phyloP scores from a whole-genome alignment of 495 filamentous ascomycete species.

The Bacidia gigantensis region DNA sequence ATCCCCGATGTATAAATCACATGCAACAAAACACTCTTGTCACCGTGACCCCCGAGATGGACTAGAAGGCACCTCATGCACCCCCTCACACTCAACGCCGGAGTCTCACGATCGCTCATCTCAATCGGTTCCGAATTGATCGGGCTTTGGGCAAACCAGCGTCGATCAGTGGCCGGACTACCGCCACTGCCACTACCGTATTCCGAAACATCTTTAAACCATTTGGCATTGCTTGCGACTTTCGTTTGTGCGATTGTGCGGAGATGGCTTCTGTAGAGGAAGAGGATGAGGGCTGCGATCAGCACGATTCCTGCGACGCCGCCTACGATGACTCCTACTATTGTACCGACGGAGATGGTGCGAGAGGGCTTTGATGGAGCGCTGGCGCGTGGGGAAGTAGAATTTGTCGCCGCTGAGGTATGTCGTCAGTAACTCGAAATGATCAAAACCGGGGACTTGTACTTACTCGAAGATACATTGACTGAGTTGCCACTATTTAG shows the following conservation, averaged over 20 bases:
- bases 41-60: too few relatives aligned
- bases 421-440: too few relatives aligned
- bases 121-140: neutral
- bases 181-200: neutral
- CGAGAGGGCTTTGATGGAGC: neutral
- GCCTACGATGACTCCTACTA: slow-evolving; percentile 8
- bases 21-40: too few relatives aligned
- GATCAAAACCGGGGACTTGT: too few relatives aligned
- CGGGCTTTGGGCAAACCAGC: neutral
- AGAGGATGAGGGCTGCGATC: neutral
- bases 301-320: neutral
- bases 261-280: neutral
- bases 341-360: neutral
- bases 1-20: too few relatives aligned
- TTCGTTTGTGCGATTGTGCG: neutral
- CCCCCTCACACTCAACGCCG: neutral
- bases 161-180: too few relatives aligned
- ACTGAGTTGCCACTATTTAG: too few relatives aligned
- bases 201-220: neutral
- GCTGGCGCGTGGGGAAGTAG: neutral
- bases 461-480: too few relatives aligned
- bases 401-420: neutral
- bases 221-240: too few relatives aligned
- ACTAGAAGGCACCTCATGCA: neutral
- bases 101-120: neutral